Percentiles rank a stretch among this genome's conserved stretches.
Conservation (phyloP, 495 filamentous ascomycete species). For the Apiosordaria backusii region DNA sequence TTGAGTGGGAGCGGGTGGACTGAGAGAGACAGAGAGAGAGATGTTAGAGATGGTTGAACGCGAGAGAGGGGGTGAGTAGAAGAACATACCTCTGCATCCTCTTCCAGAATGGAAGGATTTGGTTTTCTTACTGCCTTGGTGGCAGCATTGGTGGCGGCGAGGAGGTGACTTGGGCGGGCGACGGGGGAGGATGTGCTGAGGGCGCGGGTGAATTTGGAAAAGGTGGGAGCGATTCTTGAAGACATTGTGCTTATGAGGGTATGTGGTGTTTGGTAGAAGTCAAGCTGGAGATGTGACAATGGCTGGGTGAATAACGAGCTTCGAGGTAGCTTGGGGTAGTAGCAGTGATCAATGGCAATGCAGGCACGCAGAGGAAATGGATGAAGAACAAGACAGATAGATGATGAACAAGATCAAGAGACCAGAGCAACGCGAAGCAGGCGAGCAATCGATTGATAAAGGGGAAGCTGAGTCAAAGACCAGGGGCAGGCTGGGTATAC, state of each 20-base stretch:
- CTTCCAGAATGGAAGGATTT: conserved; percentile 10
- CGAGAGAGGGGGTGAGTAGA: background rate
- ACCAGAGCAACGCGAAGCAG: background rate
- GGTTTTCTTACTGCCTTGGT: conserved; percentile 29
- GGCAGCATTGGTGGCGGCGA: conserved; percentile 33
- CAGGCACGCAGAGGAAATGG: background rate
- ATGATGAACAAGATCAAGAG: background rate
- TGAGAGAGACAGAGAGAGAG: background rate
- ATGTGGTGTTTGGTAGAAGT: background rate
- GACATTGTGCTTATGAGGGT: conserved; percentile 28
- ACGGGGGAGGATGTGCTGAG: conserved; percentile 40
- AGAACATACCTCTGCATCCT: conserved; percentile 24
- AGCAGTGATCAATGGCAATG: background rate
- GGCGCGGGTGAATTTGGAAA: conserved; percentile 44
- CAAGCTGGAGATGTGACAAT: background rate
- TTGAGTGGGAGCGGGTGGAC: conserved; percentile 21
- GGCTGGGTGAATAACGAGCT: background rate
- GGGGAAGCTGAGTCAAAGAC: conserved; percentile 8
- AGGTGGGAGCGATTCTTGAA: conserved; percentile 40
- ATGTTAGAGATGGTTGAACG: background rate
- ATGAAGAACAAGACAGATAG: background rate
- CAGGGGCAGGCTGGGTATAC: conserved; percentile 21
- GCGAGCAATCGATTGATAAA: conserved; percentile 4
- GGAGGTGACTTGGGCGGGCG: conserved; percentile 34
- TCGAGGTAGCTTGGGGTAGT: background rate